Conservation (phyloP, 139 green algal species). For the Picochlorum sp. region DNA sequence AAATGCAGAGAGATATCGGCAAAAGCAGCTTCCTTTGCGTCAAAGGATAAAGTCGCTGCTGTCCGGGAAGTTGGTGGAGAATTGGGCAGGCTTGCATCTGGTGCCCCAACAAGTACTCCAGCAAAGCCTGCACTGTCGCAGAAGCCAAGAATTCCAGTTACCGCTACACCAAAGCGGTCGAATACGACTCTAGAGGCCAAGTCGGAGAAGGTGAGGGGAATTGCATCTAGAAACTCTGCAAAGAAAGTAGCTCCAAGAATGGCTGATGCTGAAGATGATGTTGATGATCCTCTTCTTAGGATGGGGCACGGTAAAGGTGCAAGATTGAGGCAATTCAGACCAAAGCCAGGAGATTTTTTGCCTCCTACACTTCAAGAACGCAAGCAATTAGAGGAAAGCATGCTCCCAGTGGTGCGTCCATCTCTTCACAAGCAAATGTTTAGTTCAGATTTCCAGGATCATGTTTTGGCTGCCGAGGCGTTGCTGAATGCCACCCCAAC, state of each 20-base stretch:
- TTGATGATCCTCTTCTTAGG: neutral
- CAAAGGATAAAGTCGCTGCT: slow-evolving; percentile 59
- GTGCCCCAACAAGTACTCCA: neutral
- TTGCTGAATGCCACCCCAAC: slow-evolving; percentile 8
- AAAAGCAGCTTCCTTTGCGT: slow-evolving; percentile 30
- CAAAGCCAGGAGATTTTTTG: slow-evolving; percentile 61
- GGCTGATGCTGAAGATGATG: neutral
- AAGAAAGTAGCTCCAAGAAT: neutral
- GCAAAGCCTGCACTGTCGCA: slow-evolving; percentile 3
- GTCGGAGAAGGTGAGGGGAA: neutral
- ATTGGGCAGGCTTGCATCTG: slow-evolving; percentile 25
- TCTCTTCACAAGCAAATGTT: slow-evolving; percentile 18
- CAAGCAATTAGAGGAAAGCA: slow-evolving; percentile 47
- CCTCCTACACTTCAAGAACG: slow-evolving; percentile 52
- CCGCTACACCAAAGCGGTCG: too few species aligned
- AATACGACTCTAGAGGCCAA: neutral
- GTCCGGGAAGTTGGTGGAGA: slow-evolving; percentile 56
- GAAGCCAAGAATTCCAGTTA: neutral
- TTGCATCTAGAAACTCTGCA: neutral
- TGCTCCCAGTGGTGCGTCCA: slow-evolving; percentile 41
- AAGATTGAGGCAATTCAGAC: slow-evolving; percentile 30
- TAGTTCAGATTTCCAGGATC: slow-evolving; percentile 72
- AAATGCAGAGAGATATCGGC: slow-evolving; percentile 25
- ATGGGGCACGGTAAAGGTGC: slow-evolving; percentile 1
- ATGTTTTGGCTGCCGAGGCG: slow-evolving; percentile 66